phyloP scores from a whole-genome alignment of 1,284 basidiomycete species.

The Fomes fomentarius region DNA sequence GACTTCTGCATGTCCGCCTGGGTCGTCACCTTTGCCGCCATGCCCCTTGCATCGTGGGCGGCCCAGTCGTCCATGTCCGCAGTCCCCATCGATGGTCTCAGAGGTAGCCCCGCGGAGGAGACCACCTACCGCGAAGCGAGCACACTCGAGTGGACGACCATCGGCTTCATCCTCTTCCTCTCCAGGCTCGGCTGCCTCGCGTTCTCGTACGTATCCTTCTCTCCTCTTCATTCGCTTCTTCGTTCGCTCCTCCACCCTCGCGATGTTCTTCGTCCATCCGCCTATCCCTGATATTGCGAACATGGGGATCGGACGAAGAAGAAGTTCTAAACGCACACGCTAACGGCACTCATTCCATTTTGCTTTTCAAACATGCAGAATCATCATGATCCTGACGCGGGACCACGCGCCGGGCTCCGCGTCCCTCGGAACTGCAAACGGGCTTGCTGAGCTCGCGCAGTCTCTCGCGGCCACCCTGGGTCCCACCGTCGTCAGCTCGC shows the following conservation, averaged over 20 bases:
- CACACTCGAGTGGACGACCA: constrained; percentile 37
- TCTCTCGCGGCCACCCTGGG: constrained; percentile 55
- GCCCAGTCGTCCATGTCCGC: constrained; percentile 23
- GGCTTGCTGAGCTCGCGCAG: constrained; percentile 63
- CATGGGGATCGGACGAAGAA: no score
- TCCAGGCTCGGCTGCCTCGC: constrained; percentile 39
- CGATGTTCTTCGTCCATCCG: no score
- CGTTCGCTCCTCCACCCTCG: constrained; percentile 38
- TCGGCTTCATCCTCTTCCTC: constrained; percentile 37
- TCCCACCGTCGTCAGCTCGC: constrained; percentile 59
- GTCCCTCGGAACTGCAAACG: constrained; percentile 64
- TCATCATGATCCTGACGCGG: constrained; percentile 64
- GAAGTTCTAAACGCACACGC: no score
- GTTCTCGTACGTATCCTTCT: constrained; percentile 41
- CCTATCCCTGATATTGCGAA: no score
- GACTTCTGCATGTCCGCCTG: constrained; percentile 37
- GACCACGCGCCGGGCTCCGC: constrained; percentile 52
- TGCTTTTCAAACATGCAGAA: no score
- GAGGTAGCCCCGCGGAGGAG: background rate
- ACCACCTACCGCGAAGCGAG: constrained; percentile 14
- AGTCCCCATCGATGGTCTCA: background rate
- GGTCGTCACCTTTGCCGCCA: constrained; percentile 38
- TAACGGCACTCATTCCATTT: no score
- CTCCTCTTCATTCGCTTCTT: constrained; percentile 38
- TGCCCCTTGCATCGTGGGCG: constrained; percentile 37